phyloP scores from a whole-genome alignment of 2,329 filamentous ascomycete genomes.

The Teratosphaeria epicoccoides region DNA sequence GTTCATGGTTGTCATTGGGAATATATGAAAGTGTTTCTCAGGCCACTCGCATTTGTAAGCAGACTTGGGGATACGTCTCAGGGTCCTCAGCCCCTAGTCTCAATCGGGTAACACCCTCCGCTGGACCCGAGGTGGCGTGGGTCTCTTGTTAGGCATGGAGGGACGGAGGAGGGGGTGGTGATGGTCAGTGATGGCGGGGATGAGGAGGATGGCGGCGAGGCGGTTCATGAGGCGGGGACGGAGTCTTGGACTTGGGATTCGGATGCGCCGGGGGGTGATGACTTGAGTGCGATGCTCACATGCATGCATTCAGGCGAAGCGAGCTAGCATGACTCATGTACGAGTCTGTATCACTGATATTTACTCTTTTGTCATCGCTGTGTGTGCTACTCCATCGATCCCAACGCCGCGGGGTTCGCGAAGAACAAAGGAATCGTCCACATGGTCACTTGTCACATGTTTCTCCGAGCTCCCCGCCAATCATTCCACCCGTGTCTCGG shows the following conservation, averaged over 20 bases:
- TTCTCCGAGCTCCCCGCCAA: not conserved
- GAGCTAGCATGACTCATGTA: not conserved
- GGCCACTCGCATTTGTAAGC: too few species aligned
- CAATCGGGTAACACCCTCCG: too few species aligned
- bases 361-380: too few species aligned
- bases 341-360: too few species aligned
- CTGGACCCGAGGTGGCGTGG: not conserved
- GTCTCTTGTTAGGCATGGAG: not conserved
- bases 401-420: not conserved
- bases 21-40: conserved; percentile 27
- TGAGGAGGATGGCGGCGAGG: not conserved
- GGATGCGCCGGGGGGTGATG: not conserved
- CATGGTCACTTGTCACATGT: not conserved
- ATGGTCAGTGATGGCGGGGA: not conserved
- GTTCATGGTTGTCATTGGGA: conserved; percentile 52
- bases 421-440: not conserved
- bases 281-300: too few species aligned
- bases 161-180: not conserved
- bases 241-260: not conserved
- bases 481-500: not conserved
- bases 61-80: too few species aligned
- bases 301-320: too few species aligned
- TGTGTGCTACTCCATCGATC: not conserved
- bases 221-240: not conserved
- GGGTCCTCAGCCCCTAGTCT: too few species aligned